Percentiles rank a stretch among this genome's conserved stretches.
Conservation (phyloP, 352 stramenopile genomes). For the Phytophthora brassicae region DNA sequence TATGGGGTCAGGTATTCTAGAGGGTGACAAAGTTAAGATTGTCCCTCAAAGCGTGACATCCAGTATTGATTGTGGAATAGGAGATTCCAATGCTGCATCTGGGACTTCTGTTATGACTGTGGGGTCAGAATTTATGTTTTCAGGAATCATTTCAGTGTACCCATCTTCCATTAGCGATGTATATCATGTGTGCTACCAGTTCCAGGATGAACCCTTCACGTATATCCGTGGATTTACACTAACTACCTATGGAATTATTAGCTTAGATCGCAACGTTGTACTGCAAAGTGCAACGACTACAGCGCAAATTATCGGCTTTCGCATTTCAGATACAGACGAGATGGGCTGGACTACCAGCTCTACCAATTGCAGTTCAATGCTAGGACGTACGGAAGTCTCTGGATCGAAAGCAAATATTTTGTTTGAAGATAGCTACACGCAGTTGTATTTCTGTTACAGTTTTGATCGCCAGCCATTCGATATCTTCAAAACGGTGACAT, state of each 20-base stretch:
- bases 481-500: slow-evolving; percentile 38
- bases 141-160: slow-evolving; percentile 39
- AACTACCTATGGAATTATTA: slow-evolving; percentile 45
- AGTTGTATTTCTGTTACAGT: slow-evolving; percentile 63
- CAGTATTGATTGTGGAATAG: slow-evolving; percentile 50
- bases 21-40: slow-evolving; percentile 56
- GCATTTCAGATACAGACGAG: slow-evolving; percentile 46
- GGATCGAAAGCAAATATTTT: slow-evolving; percentile 33
- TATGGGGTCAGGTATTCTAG: slow-evolving; percentile 47
- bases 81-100: slow-evolving; percentile 36
- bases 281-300: slow-evolving; percentile 46
- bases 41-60: slow-evolving; percentile 45
- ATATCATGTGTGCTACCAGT: slow-evolving; percentile 76
- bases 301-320: slow-evolving; percentile 52
- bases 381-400: slow-evolving; percentile 34
- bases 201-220: slow-evolving; percentile 64
- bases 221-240: slow-evolving; percentile 48
- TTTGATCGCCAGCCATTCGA: slow-evolving; percentile 62
- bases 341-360: slow-evolving; percentile 53
- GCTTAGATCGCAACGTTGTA: slow-evolving; percentile 48
- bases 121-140: slow-evolving; percentile 30
- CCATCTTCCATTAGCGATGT: slow-evolving; percentile 41
- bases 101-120: slow-evolving; percentile 47
- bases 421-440: slow-evolving; percentile 37
- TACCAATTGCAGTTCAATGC: slow-evolving; percentile 36